Percentiles rank a stretch among this genome's conserved stretches.
Evolutionary conservation across 768 basidiomycete species (phyloP).

Genomic region (Neoboletus subvelutipes): DNA sequence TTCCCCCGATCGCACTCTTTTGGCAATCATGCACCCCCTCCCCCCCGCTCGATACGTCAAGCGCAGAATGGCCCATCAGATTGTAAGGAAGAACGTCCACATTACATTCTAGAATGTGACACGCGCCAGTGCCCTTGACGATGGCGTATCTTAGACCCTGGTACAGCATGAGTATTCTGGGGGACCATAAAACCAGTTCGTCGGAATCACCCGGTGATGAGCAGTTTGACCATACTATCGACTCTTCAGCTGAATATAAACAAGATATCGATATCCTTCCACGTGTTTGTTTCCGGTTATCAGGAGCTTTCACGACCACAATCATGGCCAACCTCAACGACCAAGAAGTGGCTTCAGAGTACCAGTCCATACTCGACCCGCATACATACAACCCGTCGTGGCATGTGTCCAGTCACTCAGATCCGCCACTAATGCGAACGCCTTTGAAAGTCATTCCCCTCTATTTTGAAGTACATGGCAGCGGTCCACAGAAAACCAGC

Average conservation of each 20-base stretch:
- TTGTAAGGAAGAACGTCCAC: neutral
- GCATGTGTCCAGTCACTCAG: conserved; percentile 71
- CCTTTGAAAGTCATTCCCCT: conserved; percentile 69
- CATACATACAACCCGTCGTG: conserved; percentile 63
- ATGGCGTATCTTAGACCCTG: neutral
- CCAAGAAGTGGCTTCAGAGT: conserved; percentile 18
- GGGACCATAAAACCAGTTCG: neutral
- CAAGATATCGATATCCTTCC: too few relatives aligned
- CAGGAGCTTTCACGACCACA: neutral
- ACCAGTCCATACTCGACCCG: conserved; percentile 54
- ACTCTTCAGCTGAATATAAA: too few relatives aligned
- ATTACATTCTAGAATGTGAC: neutral
- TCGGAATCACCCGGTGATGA: neutral
- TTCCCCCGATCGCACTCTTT: neutral
- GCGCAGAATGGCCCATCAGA: neutral
- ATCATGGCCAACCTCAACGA: conserved; percentile 9
- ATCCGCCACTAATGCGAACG: conserved; percentile 45
- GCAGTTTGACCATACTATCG: too few relatives aligned
- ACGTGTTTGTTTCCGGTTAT: too few relatives aligned
- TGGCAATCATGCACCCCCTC: neutral
- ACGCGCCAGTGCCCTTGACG: neutral
- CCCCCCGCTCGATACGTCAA: neutral
- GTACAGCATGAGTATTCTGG: neutral
- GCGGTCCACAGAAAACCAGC: conserved; percentile 56
- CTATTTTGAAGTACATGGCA: conserved; percentile 79